phyloP scores from a whole-genome alignment of 2,329 filamentous ascomycete species.

The Beauveria pseudobassiana region DNA sequence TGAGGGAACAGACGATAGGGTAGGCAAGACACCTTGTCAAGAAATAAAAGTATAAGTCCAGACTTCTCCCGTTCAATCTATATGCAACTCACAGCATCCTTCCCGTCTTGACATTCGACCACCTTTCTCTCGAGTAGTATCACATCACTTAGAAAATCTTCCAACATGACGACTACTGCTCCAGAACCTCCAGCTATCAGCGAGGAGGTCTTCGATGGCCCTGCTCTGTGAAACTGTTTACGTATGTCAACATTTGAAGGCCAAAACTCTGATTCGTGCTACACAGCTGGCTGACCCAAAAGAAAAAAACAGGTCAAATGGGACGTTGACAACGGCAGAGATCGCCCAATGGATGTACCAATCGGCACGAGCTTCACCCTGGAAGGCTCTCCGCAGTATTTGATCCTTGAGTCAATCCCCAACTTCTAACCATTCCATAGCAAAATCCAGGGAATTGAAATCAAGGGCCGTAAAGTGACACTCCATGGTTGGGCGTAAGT shows the following conservation, averaged over 20 bases:
- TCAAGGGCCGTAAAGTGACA: not conserved
- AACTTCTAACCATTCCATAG: not conserved
- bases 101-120: too few species aligned
- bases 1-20: too few species aligned
- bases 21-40: too few species aligned
- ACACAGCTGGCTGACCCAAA: not conserved
- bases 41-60: too few species aligned
- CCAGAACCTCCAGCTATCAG: not conserved
- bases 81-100: too few species aligned
- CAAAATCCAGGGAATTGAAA: not conserved
- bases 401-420: not conserved
- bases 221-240: not conserved
- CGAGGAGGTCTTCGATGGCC: not conserved
- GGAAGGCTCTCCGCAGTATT: not conserved
- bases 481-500: not conserved
- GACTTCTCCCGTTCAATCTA: too few species aligned
- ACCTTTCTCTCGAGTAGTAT: too few species aligned
- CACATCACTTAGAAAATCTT: conserved; percentile 23
- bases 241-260: not conserved
- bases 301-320: not conserved
- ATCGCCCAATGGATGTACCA: not conserved
- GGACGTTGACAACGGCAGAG: not conserved
- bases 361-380: not conserved
- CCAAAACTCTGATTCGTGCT: too few species aligned
- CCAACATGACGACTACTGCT: not conserved